Base-by-base conservation (phyloP, 164 flowering plant genomes). In the Tetracentron sinense region DNA sequence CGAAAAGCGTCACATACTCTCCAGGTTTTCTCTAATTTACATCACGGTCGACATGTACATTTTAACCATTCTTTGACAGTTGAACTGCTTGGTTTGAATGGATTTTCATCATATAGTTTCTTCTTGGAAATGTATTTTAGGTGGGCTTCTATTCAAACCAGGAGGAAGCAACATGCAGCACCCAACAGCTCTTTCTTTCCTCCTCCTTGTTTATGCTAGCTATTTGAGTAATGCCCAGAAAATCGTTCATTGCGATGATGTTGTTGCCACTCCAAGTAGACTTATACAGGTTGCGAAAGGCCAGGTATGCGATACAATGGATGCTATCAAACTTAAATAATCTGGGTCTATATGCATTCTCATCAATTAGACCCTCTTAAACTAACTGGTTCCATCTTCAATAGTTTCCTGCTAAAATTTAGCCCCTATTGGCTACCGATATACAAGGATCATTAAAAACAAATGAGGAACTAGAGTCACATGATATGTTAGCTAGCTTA, bases 91-190 rank as follows among this genome's bases (percentile, higher is more conserved):
- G 38, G 8, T 33, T 4, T 33, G 38, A 33, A 4, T 33, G 38
- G 38, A 8, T 11, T 5, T 48, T 48, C 21, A 16, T 48, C n/a
- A 6, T 48, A 7, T 48, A 7, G 7, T 11, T 48, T 48, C 7
- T 5, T 17, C 51, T 48, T 16, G 21, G 15, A 48, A 48, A 1
- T 25, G 16, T 4, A 20, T 28, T 17, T 48, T 53, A 85, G 90
- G 88, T 42, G 93, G 90, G n/a, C 82, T 87, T 2, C 7, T 87
- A 6, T 76, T 73, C 60, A 80, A 78, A 61, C 26, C 72, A 0
- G 84, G 84, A 49, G 76, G 80, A 48, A 77, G 86, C 54, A 82
- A 82, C 48, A n/a, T 82, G 71, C 86, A 87, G 51, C 80, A 81
- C 29, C 29, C 83, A 25, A 77, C 88, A 12, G 66, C 85, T 1